A percentile compares a stretch with the other conserved stretches of the same genome.
Conservation (phyloP, 768 basidiomycete species). For the Daedaleopsis nitida region DNA sequence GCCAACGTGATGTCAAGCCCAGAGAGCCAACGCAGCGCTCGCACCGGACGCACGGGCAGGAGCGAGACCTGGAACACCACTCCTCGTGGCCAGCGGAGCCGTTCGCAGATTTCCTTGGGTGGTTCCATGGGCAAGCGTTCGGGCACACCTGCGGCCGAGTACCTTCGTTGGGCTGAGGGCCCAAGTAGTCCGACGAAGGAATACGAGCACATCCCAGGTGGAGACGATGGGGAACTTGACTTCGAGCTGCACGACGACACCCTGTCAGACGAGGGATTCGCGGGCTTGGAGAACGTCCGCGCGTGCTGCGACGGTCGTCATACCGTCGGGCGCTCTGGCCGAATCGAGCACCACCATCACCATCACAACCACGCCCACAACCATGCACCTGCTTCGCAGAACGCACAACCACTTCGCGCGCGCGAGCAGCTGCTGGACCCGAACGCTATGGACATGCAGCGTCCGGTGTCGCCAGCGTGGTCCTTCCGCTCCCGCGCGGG, state of each 20-base stretch:
- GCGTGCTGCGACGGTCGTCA: slow-evolving; percentile 89
- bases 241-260: slow-evolving; percentile 82
- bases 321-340: slow-evolving; percentile 70
- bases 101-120: slow-evolving; percentile 73
- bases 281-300: slow-evolving; percentile 93
- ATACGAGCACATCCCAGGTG: slow-evolving; percentile 36
- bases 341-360: slow-evolving; percentile 61
- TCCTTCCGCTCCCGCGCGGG: slow-evolving; percentile 81
- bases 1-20: slow-evolving; percentile 57
- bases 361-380: slow-evolving; percentile 55
- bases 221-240: slow-evolving; percentile 64
- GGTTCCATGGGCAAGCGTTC: slow-evolving; percentile 83
- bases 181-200: slow-evolving; percentile 77
- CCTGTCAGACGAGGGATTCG: slow-evolving; percentile 77
- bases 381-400: slow-evolving; percentile 29
- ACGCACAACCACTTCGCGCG: slow-evolving; percentile 36
- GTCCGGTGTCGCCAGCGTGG: slow-evolving; percentile 82
- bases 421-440: slow-evolving; percentile 57
- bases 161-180: slow-evolving; percentile 80
- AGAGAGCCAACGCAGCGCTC: slow-evolving; percentile 70
- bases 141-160: slow-evolving; percentile 92
- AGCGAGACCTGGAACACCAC: slow-evolving; percentile 75
- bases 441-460: slow-evolving; percentile 45
- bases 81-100: slow-evolving; percentile 74
- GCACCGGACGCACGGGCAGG: slow-evolving; percentile 51